phyloP scores from a whole-genome alignment of 2,329 filamentous ascomycete species.

The Trichoderma sp. region DNA sequence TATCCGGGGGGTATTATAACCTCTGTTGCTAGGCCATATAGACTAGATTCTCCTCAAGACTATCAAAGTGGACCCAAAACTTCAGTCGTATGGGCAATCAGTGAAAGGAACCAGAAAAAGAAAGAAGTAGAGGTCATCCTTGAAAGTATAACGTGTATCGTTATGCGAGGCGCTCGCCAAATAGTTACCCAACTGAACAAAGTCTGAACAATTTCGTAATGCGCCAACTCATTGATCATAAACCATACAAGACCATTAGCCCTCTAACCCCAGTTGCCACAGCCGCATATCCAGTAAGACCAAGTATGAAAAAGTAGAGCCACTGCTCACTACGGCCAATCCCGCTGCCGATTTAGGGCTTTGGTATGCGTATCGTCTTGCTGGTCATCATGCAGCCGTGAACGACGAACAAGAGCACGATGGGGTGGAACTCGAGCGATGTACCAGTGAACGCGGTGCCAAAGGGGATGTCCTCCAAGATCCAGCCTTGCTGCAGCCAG shows the following conservation, averaged over 20 bases:
- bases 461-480: conserved; percentile 74
- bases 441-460: conserved; percentile 70
- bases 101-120: not conserved
- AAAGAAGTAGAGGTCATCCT: conserved; percentile 4
- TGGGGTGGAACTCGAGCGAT: conserved; percentile 78
- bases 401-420: conserved; percentile 77
- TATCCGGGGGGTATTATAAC: conserved; percentile 26
- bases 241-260: conserved; percentile 13
- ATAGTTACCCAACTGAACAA: not conserved
- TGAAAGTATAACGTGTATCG: not conserved
- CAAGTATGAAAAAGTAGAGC: not conserved
- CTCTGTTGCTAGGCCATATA: conserved; percentile 24
- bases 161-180: not conserved
- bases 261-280: conserved; percentile 13
- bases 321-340: not conserved
- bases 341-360: conserved; percentile 56
- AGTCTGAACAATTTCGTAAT: conserved; percentile 9
- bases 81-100: not conserved
- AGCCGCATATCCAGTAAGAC: conserved; percentile 19
- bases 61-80: not conserved
- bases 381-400: conserved; percentile 95
- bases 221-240: conserved; percentile 15
- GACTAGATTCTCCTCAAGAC: conserved; percentile 16
- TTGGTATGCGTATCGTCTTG: conserved; percentile 92
- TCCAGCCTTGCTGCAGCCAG: conserved; percentile 81